Percentiles rank a stretch among this genome's conserved stretches.
Conservation (phyloP, 192 early-diverging fungal genomes). For the Coemansia sp. region DNA sequence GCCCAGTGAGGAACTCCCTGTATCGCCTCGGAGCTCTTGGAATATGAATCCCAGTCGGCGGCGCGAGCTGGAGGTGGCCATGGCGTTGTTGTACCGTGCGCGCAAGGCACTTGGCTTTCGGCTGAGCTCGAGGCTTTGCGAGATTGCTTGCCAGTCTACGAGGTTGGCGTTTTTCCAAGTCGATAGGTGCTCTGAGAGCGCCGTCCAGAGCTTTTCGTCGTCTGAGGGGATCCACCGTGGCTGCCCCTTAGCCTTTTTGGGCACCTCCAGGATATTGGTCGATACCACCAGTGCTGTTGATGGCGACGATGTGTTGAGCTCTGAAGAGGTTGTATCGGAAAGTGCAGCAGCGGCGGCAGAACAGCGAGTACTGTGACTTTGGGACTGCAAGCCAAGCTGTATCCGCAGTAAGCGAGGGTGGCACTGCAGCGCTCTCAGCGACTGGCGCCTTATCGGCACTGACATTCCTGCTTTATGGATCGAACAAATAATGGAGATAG, state of each 20-base stretch:
- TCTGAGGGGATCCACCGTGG: not conserved
- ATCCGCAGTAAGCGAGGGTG: not conserved
- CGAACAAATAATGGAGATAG: not conserved
- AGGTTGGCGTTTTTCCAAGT: not conserved
- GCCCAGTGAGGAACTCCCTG: not conserved
- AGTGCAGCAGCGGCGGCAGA: not conserved
- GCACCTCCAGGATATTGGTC: not conserved
- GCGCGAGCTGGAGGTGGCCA: not conserved
- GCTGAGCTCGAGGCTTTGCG: not conserved
- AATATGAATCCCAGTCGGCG: not conserved
- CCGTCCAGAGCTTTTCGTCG: not conserved
- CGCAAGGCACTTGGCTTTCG: not conserved
- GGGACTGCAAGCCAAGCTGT: not conserved
- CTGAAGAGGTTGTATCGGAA: not conserved
- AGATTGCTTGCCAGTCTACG: not conserved
- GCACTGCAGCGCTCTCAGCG: not conserved
- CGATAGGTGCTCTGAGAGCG: slow-evolving; percentile 1
- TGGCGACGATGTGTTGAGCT: not conserved
- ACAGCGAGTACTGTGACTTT: not conserved
- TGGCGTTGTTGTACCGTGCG: not conserved
- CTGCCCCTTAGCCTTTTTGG: not conserved
- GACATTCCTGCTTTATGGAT: not conserved
- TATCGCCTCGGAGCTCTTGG: not conserved
- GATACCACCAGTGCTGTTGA: not conserved
- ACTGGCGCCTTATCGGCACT: not conserved